Base-by-base conservation (phyloP, 768 basidiomycete genomes). In the Termitomyces sp. region DNA sequence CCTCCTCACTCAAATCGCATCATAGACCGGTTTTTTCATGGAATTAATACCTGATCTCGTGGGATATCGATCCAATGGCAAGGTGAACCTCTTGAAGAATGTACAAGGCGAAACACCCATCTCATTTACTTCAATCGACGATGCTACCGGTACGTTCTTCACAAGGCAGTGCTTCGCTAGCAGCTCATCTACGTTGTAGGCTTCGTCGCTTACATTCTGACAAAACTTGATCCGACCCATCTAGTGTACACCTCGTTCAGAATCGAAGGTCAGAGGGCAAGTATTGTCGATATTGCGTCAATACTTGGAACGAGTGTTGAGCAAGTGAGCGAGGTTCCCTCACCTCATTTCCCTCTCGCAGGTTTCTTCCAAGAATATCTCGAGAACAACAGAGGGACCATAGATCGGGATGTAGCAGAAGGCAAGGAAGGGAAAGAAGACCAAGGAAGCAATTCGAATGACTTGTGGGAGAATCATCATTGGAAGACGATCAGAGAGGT, bases 231-330 rank as follows among this genome's bases (percentile, higher is more conserved):
- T 14, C 47, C 64, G 0, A 30, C 61, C n/a, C 61, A 66, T 38
- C 65, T 76, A 16, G 66, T 66, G 8, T 57, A 75, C 46, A 64
- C 57, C 1, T 69, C 69, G 1, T 73, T 74, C 64, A 74, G 68
- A 30, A 67, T 76, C 36, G 61, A 75, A 58, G 75, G 74, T 14
- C 69, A 76, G 46, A 72, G 70, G 5, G 67, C 57, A n/a, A 66
- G 69, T 13, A 66, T 72, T 20, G 48, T 65, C 16, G 61, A 68
- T 0, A 50, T 71, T 40, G 72, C 56, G 5, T 67, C 10, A 54
- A 70, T 58, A 41, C 54, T 60, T 18, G 55, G 54, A 5, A 55
- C 47, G 40, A 56, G 43, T n/a, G 32, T 63, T 7, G 60, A 55
- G 36, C 49, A 20, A 44, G 62, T 61, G 41, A 47, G 32, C 4